A percentile compares a stretch with the other conserved stretches of the same genome.
phyloP scores from a whole-genome alignment of 2,329 filamentous ascomycete species.

The Eutypa lata region DNA sequence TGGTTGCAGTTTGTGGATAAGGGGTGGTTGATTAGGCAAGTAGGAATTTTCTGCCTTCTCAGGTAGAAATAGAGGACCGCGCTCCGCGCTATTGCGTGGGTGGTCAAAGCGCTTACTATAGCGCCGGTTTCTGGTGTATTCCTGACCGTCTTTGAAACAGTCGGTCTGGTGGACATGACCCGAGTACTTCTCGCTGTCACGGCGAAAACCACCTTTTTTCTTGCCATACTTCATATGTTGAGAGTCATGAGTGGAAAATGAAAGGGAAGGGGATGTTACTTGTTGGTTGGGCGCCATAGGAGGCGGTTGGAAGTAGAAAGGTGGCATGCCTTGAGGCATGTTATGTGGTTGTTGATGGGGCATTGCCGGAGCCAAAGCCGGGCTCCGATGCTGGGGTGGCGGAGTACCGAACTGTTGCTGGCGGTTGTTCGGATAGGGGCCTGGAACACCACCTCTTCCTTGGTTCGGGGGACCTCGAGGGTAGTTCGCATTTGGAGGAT shows the following conservation, averaged over 20 bases:
- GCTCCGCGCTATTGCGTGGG: slow-evolving; percentile 24
- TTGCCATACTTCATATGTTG: slow-evolving; percentile 38
- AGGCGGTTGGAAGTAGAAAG: slow-evolving; percentile 59
- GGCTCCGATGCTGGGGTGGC: slow-evolving; percentile 38
- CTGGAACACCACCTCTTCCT: slow-evolving; percentile 47
- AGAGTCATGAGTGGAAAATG: slow-evolving; percentile 28
- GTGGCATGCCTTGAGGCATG: slow-evolving; percentile 59
- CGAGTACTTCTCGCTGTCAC: slow-evolving; percentile 45
- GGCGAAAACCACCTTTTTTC: slow-evolving; percentile 40
- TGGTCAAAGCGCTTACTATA: slow-evolving; percentile 44
- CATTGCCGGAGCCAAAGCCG: slow-evolving; percentile 58
- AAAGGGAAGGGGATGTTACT: slow-evolving; percentile 51
- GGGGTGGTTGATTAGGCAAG: slow-evolving; percentile 11
- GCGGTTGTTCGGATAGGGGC: slow-evolving; percentile 43
- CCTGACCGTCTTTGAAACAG: slow-evolving; percentile 33
- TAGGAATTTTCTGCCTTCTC: slow-evolving; percentile 14
- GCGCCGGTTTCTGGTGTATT: slow-evolving; percentile 38
- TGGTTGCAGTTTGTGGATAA: slow-evolving; percentile 23
- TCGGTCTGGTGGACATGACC: slow-evolving; percentile 36
- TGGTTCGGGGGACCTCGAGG: slow-evolving; percentile 40
- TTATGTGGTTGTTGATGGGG: slow-evolving; percentile 61
- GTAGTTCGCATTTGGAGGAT: slow-evolving; percentile 33
- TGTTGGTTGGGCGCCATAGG: slow-evolving; percentile 59
- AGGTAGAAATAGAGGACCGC: slow-evolving; percentile 9
- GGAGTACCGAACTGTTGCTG: slow-evolving; percentile 39